Base-by-base conservation (phyloP, 768 basidiomycete species). In the Boletus rubescentipes region DNA sequence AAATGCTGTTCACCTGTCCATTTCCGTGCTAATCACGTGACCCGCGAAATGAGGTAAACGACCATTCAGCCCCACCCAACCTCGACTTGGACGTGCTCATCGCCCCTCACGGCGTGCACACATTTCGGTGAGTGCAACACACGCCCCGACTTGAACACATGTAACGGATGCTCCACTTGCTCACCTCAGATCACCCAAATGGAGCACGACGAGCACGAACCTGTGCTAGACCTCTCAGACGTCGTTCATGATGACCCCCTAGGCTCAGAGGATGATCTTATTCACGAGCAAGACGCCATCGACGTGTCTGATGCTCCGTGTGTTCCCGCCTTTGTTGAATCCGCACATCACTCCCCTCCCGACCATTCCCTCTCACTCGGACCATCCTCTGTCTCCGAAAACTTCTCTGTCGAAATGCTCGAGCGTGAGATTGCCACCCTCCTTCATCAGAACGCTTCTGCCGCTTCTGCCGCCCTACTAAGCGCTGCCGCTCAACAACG, bases 211-310 rank as follows among this genome's bases (percentile, higher is more conserved):
- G 82, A 85, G 66, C 72, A 85, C 65, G 76, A 71, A 34, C 81
- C 81, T 56, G 80, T 83, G 58, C 80, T 91, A 57, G 81, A 84
- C 65, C 82, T 91, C 61, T 91, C 89, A 42, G 89, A 91, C 72
- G 89, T 91, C 71, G 87, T 91, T 41, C 87, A 90, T 69, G 89
- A 91, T 67, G 86, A 89, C 52, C 79, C 85, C 30, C 79, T 89
- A 21, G 82, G 78, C 67, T 81, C 86, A 61, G 82, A 84, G 59
- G 72, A 74, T 42, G 73, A 74, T 40, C 56, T 69, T 42, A 59
- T 73, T 72, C 63, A 61, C 26, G 53, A 65, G 16, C 49, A 58
- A 37, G 72, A 48, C 63, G 61, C 53, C 32, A 66, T 60, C 53
- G 67, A 62, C 61, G 73, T 58, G 59, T 66, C 64, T 58, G 70